Percentiles rank a stretch among this genome's conserved stretches.
phyloP scores from a whole-genome alignment of 768 basidiomycete species.

The Auriculariales sp. region DNA sequence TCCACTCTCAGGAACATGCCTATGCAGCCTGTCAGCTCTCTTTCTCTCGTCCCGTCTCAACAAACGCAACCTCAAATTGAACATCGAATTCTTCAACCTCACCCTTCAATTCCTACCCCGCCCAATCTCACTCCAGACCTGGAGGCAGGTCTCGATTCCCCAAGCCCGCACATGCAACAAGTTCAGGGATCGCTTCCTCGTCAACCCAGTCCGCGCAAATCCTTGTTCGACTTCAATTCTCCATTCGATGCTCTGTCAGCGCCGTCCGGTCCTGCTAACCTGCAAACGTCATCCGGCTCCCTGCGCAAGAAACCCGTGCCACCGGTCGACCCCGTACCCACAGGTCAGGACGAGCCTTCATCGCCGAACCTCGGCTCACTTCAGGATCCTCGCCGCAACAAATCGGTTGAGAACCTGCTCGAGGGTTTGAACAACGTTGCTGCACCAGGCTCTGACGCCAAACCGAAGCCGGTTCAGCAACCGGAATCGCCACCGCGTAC shows the following conservation, averaged over 20 bases:
- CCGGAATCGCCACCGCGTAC: conserved; percentile 4
- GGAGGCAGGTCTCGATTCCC: conserved; percentile 12
- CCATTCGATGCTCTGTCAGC: conserved; percentile 67
- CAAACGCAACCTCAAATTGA: not conserved
- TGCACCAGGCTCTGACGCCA: conserved; percentile 20
- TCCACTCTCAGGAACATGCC: too few species aligned
- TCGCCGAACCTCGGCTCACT: conserved; percentile 11
- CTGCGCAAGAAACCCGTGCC: conserved; percentile 60
- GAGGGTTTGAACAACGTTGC: conserved; percentile 49
- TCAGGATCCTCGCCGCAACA: conserved; percentile 53
- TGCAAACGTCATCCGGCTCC: not conserved
- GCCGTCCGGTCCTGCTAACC: conserved; percentile 19
- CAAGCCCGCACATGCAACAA: conserved; percentile 3
- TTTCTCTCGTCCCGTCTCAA: too few species aligned
- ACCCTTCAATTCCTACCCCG: not conserved
- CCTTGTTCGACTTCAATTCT: conserved; percentile 75
- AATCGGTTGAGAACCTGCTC: conserved; percentile 70
- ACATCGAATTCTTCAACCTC: not conserved
- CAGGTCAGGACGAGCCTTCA: conserved; percentile 38
- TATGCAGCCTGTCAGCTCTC: too few species aligned
- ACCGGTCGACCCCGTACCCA: conserved; percentile 18
- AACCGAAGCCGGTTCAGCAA: conserved; percentile 16
- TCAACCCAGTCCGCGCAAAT: conserved; percentile 56
- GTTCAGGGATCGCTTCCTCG: conserved; percentile 21
- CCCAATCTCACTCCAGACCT: not conserved